Conservation (phyloP, 345 rosid genomes). For the Rhodamnia rubescens region DNA sequence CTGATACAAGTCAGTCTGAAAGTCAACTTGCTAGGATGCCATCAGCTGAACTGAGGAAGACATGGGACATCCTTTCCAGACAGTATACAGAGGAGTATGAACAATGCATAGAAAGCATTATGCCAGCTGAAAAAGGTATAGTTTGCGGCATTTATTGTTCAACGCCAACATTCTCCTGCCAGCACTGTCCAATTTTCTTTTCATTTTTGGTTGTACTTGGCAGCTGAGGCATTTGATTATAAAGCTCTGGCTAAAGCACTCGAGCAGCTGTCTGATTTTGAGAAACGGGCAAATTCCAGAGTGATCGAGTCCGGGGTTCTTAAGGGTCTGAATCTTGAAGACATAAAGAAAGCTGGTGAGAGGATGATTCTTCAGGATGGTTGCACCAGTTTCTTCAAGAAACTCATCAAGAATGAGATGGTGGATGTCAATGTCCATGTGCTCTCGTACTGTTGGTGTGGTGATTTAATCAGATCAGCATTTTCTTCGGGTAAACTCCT, state of each 20-base stretch:
- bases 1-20: slow-evolving; percentile 47
- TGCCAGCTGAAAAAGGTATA: slow-evolving; percentile 56
- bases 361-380: slow-evolving; percentile 86
- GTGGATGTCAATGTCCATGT: slow-evolving; percentile 51
- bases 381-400: slow-evolving; percentile 62
- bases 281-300: slow-evolving; percentile 67
- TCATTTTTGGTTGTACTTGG: slow-evolving; percentile 11
- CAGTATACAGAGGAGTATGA: slow-evolving; percentile 86
- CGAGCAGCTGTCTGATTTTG: slow-evolving; percentile 67
- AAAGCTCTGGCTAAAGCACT: slow-evolving; percentile 63
- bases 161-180: neutral
- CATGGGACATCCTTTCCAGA: slow-evolving; percentile 66
- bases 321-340: slow-evolving; percentile 77
- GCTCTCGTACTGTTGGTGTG: slow-evolving; percentile 97
- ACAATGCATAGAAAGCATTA: slow-evolving; percentile 72
- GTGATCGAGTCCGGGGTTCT: slow-evolving; percentile 84
- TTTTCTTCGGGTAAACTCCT: slow-evolving; percentile 50
- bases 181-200: neutral
- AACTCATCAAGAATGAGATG: slow-evolving; percentile 37
- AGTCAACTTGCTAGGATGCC: slow-evolving; percentile 53
- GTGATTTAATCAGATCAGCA: slow-evolving; percentile 75
- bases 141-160: neutral
- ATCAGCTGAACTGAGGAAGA: slow-evolving; percentile 63
- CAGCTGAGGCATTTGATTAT: slow-evolving; percentile 56
- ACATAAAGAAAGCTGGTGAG: slow-evolving; percentile 87